Evolutionary conservation across 2,329 filamentous ascomycete genomes (phyloP).

Genomic region (Exserohilum turcica): DNA sequence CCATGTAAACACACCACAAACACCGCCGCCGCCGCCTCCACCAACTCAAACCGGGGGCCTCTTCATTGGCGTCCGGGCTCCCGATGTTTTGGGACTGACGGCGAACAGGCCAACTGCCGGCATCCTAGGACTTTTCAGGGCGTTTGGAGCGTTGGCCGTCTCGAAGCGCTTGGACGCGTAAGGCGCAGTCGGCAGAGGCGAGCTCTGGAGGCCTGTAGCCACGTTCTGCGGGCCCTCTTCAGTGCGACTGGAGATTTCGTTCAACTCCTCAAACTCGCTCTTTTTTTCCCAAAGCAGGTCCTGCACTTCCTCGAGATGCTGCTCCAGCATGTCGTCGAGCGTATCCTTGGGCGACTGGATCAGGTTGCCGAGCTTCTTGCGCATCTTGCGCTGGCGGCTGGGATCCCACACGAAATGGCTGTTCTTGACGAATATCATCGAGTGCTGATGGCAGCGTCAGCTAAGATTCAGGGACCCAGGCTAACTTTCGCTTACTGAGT

Average conservation of each 20-base stretch:
- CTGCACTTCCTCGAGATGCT: conserved; percentile 58
- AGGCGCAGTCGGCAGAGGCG: conserved; percentile 20
- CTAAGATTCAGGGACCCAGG: not conserved
- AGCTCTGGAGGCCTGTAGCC: conserved; percentile 27
- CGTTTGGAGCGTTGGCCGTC: conserved; percentile 8
- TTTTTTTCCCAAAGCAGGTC: conserved; percentile 52
- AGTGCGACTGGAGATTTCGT: conserved; percentile 25
- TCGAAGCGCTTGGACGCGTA: conserved; percentile 18
- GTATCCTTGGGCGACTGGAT: conserved; percentile 52
- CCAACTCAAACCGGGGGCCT: conserved; percentile 27
- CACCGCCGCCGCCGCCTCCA: too few relatives aligned
- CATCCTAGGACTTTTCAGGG: conserved; percentile 25
- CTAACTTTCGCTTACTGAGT: conserved; percentile 54
- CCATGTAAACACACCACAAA: too few relatives aligned
- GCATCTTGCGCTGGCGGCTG: conserved; percentile 60
- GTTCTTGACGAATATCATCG: conserved; percentile 75
- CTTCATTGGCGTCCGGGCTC: conserved; percentile 32
- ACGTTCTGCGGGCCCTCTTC: conserved; percentile 24
- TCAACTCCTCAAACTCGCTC: conserved; percentile 44
- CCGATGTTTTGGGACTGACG: conserved; percentile 32
- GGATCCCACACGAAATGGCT: conserved; percentile 77
- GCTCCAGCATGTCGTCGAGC: conserved; percentile 62
- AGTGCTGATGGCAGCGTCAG: conserved; percentile 60
- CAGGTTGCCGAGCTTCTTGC: conserved; percentile 63
- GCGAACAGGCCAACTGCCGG: conserved; percentile 39